A percentile compares a stretch with the other conserved stretches of the same genome.
Conservation (phyloP, 148 eudicot species). For the Chenopodium suecicum region DNA sequence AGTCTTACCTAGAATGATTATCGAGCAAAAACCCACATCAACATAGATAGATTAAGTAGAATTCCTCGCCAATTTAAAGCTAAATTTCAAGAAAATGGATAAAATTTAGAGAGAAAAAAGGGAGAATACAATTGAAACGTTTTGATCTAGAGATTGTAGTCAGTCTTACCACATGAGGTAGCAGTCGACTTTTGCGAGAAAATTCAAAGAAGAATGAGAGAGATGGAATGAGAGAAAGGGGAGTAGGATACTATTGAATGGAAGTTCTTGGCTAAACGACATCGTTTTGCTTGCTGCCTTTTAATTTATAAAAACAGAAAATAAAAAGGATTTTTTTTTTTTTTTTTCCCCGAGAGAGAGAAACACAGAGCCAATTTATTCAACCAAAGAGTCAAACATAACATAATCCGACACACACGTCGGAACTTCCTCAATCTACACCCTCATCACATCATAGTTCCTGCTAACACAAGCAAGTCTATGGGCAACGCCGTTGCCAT, state of each 20-base stretch:
- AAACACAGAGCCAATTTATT: too few relatives aligned
- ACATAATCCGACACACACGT: too few relatives aligned
- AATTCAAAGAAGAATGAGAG: not conserved
- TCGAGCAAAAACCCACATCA: not conserved
- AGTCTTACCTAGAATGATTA: not conserved
- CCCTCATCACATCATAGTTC: too few relatives aligned
- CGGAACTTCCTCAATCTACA: too few relatives aligned
- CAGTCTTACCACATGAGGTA: not conserved
- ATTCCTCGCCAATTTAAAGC: not conserved
- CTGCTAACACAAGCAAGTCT: too few relatives aligned
- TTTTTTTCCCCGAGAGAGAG: too few relatives aligned
- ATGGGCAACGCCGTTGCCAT: too few relatives aligned
- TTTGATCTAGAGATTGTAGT: not conserved
- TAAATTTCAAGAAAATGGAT: not conserved
- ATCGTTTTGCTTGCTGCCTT: not conserved
- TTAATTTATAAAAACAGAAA: too few relatives aligned
- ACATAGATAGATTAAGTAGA: not conserved
- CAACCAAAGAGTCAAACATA: too few relatives aligned
- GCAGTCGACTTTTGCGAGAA: constrained; percentile 1
- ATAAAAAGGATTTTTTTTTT: too few relatives aligned
- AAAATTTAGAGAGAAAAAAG: not conserved
- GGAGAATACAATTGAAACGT: not conserved
- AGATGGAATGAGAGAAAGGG: not conserved
- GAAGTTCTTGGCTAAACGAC: not conserved
- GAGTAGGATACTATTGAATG: not conserved